Evolutionary conservation across 768 basidiomycete genomes (phyloP).

Genomic region (Tylopilus sp.): DNA sequence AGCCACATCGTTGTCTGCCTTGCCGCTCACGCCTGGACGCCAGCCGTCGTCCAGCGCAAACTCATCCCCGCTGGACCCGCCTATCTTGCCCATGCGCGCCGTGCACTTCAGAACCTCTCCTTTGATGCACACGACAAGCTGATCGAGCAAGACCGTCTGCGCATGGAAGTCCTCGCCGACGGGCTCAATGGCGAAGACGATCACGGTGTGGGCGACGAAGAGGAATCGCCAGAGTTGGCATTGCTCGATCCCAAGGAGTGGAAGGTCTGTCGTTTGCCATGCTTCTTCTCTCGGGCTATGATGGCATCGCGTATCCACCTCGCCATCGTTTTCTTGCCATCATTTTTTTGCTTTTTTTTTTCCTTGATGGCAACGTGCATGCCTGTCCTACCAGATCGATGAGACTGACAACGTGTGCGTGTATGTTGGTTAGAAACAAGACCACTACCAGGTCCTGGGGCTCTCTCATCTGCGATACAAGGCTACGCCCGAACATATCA

Average conservation of each 20-base stretch:
- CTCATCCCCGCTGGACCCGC: constrained; percentile 87
- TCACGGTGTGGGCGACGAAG: constrained; percentile 90
- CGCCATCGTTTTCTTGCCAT: background rate
- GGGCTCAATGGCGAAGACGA: constrained; percentile 66
- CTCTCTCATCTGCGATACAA: constrained; percentile 85
- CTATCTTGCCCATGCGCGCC: constrained; percentile 77
- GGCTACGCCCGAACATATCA: constrained; percentile 90
- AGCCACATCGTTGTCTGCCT: background rate
- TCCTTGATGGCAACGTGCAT: too few relatives aligned
- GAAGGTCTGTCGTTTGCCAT: constrained; percentile 59
- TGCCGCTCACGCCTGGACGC: constrained; percentile 6
- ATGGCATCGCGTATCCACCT: background rate
- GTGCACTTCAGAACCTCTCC: constrained; percentile 69
- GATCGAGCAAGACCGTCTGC: constrained; percentile 50
- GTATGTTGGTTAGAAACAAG: constrained; percentile 71
- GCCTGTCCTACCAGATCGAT: background rate
- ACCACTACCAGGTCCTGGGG: constrained; percentile 96
- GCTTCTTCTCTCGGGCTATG: background rate
- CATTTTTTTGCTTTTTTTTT: too few relatives aligned
- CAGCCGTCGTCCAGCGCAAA: constrained; percentile 38
- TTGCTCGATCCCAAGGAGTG: constrained; percentile 94
- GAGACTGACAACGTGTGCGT: constrained; percentile 7
- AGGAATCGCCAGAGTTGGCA: constrained; percentile 68
- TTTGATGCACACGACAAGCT: constrained; percentile 82
- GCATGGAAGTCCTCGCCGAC: constrained; percentile 45